Evolutionary conservation across 139 green algal genomes (phyloP).

Genomic region (Mychonastes homosphaera): DNA sequence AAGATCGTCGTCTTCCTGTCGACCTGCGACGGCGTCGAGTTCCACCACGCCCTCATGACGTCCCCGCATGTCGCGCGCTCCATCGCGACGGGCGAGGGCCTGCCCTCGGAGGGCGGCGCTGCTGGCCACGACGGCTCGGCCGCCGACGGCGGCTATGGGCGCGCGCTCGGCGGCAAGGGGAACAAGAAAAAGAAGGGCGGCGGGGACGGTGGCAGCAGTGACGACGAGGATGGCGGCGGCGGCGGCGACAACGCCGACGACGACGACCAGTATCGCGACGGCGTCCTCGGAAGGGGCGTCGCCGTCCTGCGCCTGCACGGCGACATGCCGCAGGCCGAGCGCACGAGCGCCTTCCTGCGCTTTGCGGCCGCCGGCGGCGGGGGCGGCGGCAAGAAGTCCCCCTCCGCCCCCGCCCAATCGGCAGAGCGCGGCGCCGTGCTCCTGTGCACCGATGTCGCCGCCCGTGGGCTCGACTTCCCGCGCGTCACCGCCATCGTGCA

Average conservation of each 20-base stretch:
- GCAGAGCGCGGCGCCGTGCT: conserved; percentile 53
- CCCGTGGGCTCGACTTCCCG: conserved; percentile 85
- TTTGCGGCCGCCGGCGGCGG: conserved; percentile 33
- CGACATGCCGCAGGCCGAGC: conserved; percentile 73
- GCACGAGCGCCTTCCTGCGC: conserved; percentile 56
- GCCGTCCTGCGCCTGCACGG: conserved; percentile 81
- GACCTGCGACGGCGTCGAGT: conserved; percentile 81
- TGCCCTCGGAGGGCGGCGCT: too few relatives aligned
- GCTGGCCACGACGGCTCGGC: too few relatives aligned
- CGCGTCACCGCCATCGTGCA: conserved; percentile 80
- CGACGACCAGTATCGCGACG: neutral
- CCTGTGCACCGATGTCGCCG: conserved; percentile 79
- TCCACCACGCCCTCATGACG: conserved; percentile 52
- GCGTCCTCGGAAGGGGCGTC: neutral
- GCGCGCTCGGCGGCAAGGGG: too few relatives aligned
- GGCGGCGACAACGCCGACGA: neutral
- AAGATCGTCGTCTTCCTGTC: conserved; percentile 92
- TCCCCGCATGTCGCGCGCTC: too few relatives aligned
- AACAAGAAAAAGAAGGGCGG: too few relatives aligned
- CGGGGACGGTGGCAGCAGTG: too few relatives aligned
- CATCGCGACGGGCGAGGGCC: too few relatives aligned
- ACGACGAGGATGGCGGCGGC: neutral
- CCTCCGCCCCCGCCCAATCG: neutral
- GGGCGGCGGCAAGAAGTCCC: neutral
- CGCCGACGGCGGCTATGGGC: too few relatives aligned